Percentiles rank a stretch among this genome's conserved stretches.
Conservation (phyloP, 176 grass and related monocot genomes). For the Luzula sylvatica region DNA sequence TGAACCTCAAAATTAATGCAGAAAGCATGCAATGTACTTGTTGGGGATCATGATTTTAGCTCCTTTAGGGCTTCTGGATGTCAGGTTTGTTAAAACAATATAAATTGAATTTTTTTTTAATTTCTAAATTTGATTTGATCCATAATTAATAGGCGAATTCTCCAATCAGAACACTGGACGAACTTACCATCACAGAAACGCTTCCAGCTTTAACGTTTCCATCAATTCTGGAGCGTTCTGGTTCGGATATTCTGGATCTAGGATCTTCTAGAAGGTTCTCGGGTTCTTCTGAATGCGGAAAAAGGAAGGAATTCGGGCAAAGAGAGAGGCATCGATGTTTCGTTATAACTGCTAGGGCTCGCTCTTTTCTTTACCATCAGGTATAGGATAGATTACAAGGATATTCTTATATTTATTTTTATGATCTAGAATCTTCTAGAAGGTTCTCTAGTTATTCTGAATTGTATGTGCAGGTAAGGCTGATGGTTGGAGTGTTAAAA, state of each 20-base stretch:
- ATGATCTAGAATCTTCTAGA: conserved; percentile 1
- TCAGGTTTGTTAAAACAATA: conserved; percentile 42
- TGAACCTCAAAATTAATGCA: too few species aligned
- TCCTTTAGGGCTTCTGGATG: conserved; percentile 89
- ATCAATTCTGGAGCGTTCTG: conserved; percentile 53
- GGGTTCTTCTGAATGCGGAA: conserved; percentile 16
- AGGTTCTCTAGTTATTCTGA: conserved; percentile 10
- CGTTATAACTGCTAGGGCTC: conserved; percentile 79
- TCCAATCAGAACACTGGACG: conserved; percentile 82
- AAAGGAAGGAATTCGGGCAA: conserved; percentile 48
- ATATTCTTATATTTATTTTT: conserved; percentile 8
- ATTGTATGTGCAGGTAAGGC: conserved; percentile 52
- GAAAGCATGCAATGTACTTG: conserved; percentile 72
- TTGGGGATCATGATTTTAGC: conserved; percentile 93
- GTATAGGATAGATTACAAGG: conserved; percentile 22
- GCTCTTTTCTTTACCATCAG: conserved; percentile 96
- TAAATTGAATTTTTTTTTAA: conserved; percentile 10
- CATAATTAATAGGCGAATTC: conserved; percentile 66
- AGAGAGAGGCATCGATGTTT: conserved; percentile 62
- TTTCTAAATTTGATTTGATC: not conserved
- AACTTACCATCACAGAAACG: conserved; percentile 81
- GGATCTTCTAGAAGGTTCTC: conserved; percentile 38
- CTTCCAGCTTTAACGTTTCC: conserved; percentile 78
- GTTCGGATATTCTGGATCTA: conserved; percentile 44
- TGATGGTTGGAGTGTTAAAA: conserved; percentile 95